A percentile compares a stretch with the other conserved stretches of the same genome.
Conservation (phyloP, 768 basidiomycete species). For the Ramaria sp. region DNA sequence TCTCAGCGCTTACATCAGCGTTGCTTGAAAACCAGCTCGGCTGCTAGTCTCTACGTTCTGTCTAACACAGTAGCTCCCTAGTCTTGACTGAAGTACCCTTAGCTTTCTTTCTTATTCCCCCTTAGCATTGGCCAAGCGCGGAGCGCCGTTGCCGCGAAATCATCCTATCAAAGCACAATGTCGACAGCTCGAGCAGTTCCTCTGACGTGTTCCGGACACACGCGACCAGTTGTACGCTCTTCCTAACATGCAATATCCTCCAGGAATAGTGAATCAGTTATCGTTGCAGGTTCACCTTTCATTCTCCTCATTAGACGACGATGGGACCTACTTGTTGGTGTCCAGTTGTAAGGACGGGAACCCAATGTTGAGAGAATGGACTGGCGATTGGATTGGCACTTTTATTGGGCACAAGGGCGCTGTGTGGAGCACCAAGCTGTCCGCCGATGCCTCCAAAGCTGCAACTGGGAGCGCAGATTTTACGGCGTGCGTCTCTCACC, state of each 20-base stretch:
- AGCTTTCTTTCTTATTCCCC: not conserved
- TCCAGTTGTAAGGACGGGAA: constrained; percentile 99
- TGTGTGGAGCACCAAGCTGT: constrained; percentile 94
- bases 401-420: constrained; percentile 89
- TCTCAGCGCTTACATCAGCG: not conserved
- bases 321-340: constrained; percentile 80
- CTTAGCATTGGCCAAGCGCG: constrained; percentile 6
- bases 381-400: constrained; percentile 97
- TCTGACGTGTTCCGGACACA: constrained; percentile 9
- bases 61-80: too few relatives aligned
- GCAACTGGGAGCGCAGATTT: constrained; percentile 95
- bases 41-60: too few relatives aligned
- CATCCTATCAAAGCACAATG: constrained; percentile 7
- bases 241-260: not conserved
- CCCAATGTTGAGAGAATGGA: constrained; percentile 94
- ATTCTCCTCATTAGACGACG: constrained; percentile 79
- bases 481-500: constrained; percentile 62
- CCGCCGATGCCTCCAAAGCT: constrained; percentile 73
- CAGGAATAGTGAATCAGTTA: not conserved
- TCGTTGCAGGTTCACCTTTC: constrained; percentile 50
- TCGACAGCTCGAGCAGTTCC: constrained; percentile 7
- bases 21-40: not conserved
- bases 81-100: not conserved
- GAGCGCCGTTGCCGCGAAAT: constrained; percentile 4
- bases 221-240: constrained; percentile 5